These are phyloP conservation scores for Geranium incanum DNA, from an alignment of 441 rosid species.

Conservation along the genomic window DNA sequence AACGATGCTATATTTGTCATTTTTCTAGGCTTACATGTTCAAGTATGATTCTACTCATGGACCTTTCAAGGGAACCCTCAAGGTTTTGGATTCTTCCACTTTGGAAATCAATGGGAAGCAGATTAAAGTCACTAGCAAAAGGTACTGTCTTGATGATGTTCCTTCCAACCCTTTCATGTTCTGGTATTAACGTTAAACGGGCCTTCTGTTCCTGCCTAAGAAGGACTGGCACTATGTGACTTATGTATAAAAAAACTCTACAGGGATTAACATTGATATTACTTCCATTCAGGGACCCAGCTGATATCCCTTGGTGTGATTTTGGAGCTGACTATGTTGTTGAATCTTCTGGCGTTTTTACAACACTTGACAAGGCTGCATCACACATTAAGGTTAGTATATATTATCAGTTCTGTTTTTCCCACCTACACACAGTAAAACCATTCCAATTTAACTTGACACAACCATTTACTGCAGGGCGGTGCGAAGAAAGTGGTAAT, in stretches of 20 bases:
- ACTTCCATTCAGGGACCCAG: slow-evolving; percentile 57
- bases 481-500: slow-evolving; percentile 93
- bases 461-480: slow-evolving; percentile 44
- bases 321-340: slow-evolving; percentile 80
- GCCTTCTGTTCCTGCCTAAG: background rate
- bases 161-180: background rate
- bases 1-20: slow-evolving; percentile 17
- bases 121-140: slow-evolving; percentile 59
- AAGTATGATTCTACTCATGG: slow-evolving; percentile 97
- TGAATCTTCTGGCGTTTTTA: slow-evolving; percentile 92
- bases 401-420: slow-evolving; percentile 1
- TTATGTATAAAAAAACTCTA: background rate
- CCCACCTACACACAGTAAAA: background rate
- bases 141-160: slow-evolving; percentile 34
- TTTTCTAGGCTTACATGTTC: slow-evolving; percentile 81
- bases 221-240: background rate
- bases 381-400: slow-evolving; percentile 67
- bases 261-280: slow-evolving; percentile 16
- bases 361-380: slow-evolving; percentile 74
- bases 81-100: slow-evolving; percentile 66
- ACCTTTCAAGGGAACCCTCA: slow-evolving; percentile 56
- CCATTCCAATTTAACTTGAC: background rate
- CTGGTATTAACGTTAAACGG: background rate
- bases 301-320: slow-evolving; percentile 96
- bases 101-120: slow-evolving; percentile 86